Conservation (phyloP, 345 rosid genomes). For the Zanthoxylum bungeanum region DNA sequence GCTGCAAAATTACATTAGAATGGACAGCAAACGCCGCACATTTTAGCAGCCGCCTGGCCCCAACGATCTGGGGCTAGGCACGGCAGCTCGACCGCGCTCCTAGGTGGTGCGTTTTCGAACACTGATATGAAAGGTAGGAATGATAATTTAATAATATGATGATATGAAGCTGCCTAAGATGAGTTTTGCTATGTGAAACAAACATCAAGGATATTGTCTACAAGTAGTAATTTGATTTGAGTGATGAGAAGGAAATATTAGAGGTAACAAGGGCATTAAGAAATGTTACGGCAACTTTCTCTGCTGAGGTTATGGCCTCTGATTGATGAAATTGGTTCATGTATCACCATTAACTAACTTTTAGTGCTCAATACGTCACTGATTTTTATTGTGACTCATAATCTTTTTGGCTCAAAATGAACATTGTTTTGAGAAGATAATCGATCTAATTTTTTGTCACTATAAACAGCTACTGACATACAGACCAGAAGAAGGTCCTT, state of each 20-base stretch:
- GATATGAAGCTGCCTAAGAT: neutral
- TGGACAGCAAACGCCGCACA: no score
- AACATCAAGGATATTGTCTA: neutral
- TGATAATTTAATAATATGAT: neutral
- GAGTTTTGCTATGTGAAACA: neutral
- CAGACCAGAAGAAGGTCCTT: conserved; percentile 68
- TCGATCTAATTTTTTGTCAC: conserved; percentile 22
- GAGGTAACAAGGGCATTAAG: neutral
- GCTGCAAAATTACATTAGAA: no score
- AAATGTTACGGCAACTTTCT: no score
- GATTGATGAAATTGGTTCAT: neutral
- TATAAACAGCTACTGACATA: conserved; percentile 69
- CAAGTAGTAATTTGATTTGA: neutral
- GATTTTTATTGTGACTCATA: neutral
- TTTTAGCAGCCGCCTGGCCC: no score
- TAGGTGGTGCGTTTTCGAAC: no score
- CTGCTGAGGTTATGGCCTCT: no score
- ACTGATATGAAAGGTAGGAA: no score
- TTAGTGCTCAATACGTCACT: neutral
- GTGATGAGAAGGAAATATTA: neutral
- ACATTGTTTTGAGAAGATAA: neutral
- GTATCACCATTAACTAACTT: neutral
- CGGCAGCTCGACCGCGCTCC: no score
- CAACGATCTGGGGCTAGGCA: no score
- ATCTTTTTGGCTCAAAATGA: neutral